Base-by-base conservation (phyloP, 2,329 filamentous ascomycete genomes). In the Amesomyces nigricolor region DNA sequence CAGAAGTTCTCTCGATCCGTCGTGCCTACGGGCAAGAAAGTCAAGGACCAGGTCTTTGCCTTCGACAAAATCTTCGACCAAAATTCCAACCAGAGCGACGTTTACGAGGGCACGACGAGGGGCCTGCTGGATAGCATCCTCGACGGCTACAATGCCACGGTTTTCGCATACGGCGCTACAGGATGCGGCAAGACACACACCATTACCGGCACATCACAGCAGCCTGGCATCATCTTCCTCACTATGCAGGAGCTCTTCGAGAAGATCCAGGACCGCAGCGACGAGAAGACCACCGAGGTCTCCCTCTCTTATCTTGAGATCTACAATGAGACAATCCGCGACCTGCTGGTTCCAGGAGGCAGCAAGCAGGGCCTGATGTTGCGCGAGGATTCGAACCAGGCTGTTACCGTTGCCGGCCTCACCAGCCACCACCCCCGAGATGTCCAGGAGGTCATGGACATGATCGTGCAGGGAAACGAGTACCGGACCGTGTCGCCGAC, bases 221-320 rank as follows among this genome's bases (percentile, higher is more conserved):
- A 95, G 67, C 94, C 94, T 0, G 94, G 94, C 55, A 97, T 99
- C 66, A 99, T 99, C 69, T 99, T 97, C 73, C 75, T 99, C 65
- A 97, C 94, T 1, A 99, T 99, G 91, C 92, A 97, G 72, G 94
- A 99, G 72, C 78, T 99, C 22, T 99, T 99, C 67, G 94, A 99
- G 74, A 89, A 92, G 71, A 96, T 99, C 63, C 77, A 79, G n/a
- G 94, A 97, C 54, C 75, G 89, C 52, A 86, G 86, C 59, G 84
- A 88, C 56, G 91, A 96, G 58, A 97, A 96, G 72, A 78, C 85
- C 29, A 94, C 91, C 3, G 94, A 97, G 66, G 78, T 99, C 52
- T 90, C 91, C 0, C 81, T 99, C 14, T 96, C 91, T 0, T 99
- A 97, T 67, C 80, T 99, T 38, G 94, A 99, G 69, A 99, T 99